Conservation (phyloP, 2,329 filamentous ascomycete species). For the Orbilia blumenaviensis region DNA sequence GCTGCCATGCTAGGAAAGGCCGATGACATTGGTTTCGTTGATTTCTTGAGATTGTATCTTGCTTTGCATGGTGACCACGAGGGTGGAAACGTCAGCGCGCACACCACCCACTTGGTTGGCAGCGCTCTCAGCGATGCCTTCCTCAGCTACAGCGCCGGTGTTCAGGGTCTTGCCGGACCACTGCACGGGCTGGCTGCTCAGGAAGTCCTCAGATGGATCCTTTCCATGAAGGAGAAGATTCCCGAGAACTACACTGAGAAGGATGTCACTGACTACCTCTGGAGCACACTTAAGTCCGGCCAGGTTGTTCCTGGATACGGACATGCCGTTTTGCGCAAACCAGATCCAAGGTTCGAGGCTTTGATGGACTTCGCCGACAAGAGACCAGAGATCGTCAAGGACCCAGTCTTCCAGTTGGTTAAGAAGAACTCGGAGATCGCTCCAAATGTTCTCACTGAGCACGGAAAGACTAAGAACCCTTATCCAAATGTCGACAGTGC, state of each 20-base stretch:
- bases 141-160: slow-evolving; percentile 92
- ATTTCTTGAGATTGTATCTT: slow-evolving; percentile 90
- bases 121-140: slow-evolving; percentile 94
- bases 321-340: slow-evolving; percentile 94
- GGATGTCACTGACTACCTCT: slow-evolving; percentile 88
- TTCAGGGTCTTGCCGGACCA: slow-evolving; percentile 94
- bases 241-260: slow-evolving; percentile 78
- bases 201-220: slow-evolving; percentile 94
- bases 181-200: slow-evolving; percentile 93
- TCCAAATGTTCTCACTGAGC: slow-evolving; percentile 86
- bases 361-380: slow-evolving; percentile 93
- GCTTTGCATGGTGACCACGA: slow-evolving; percentile 98
- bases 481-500: slow-evolving; percentile 96
- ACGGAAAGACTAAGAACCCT: slow-evolving; percentile 98
- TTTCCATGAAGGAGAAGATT: slow-evolving; percentile 92
- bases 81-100: slow-evolving; percentile 95
- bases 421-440: slow-evolving; percentile 92
- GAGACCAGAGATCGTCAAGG: slow-evolving; percentile 81
- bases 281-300: slow-evolving; percentile 90
- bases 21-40: slow-evolving; percentile 92
- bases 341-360: slow-evolving; percentile 94
- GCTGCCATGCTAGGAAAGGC: slow-evolving; percentile 93
- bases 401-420: slow-evolving; percentile 93
- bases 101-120: slow-evolving; percentile 92
- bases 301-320: slow-evolving; percentile 95